Percentiles rank a stretch among this genome's conserved stretches.
phyloP scores from a whole-genome alignment of 208 protist genomes.

The Trichomonas tenax region DNA sequence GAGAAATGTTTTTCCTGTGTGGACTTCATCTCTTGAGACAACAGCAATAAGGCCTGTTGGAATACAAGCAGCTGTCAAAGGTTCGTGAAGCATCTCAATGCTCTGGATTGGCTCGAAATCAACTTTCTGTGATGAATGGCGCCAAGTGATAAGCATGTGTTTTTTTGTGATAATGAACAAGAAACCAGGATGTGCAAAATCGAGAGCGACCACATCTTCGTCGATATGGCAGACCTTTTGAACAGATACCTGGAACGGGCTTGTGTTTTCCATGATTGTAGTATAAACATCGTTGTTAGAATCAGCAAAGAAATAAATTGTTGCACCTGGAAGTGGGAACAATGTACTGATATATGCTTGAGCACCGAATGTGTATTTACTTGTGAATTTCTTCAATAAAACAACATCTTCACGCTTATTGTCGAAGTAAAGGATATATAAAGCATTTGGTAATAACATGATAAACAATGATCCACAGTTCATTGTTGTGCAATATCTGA shows the following conservation, averaged over 20 bases:
- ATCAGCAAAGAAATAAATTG: background rate
- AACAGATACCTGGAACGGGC: background rate
- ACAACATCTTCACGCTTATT: background rate
- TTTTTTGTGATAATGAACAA: background rate
- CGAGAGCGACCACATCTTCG: background rate
- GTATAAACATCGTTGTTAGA: background rate
- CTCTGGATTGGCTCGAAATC: background rate
- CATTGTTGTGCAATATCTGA: background rate
- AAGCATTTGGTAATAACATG: background rate
- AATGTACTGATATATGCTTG: background rate
- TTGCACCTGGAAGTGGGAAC: background rate
- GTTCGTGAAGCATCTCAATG: background rate
- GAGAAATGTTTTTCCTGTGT: background rate
- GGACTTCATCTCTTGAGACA: background rate
- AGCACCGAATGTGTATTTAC: background rate
- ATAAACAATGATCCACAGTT: background rate
- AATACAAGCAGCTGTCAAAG: background rate
- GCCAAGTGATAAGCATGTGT: background rate
- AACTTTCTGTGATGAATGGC: background rate
- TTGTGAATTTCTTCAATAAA: background rate
- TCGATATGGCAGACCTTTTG: background rate
- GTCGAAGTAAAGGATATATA: background rate
- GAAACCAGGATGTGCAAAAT: background rate
- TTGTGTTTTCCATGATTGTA: background rate
- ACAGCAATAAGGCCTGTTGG: background rate